phyloP scores from a whole-genome alignment of 2,329 filamentous ascomycete species.

The Alternaria viburni region DNA sequence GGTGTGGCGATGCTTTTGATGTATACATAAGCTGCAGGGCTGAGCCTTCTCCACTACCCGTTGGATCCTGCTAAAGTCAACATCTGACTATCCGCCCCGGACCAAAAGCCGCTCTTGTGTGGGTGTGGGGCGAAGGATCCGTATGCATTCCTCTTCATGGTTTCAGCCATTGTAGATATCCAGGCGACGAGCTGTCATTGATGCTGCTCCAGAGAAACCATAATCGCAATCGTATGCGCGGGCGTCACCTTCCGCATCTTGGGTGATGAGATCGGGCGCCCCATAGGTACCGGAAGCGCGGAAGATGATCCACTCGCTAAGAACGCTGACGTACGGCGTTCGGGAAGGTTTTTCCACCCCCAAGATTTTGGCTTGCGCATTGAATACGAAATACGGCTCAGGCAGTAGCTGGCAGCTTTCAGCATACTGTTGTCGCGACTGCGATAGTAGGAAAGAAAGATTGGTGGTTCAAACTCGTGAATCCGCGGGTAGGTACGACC shows the following conservation, averaged over 20 bases:
- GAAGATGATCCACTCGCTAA: conserved; percentile 27
- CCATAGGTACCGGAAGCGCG: conserved; percentile 26
- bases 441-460: neutral
- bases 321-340: conserved; percentile 24
- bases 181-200: neutral
- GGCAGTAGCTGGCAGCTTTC: neutral
- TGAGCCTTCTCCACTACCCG: conserved; percentile 30
- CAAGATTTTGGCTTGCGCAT: neutral
- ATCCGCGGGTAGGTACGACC: neutral
- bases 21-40: conserved; percentile 29
- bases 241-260: neutral
- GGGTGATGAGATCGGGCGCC: conserved; percentile 2
- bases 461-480: neutral
- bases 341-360: neutral
- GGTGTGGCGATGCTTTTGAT: conserved; percentile 9
- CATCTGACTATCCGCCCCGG: conserved; percentile 4
- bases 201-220: neutral
- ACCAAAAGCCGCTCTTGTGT: conserved; percentile 1
- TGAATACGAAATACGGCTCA: neutral
- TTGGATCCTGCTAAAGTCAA: conserved; percentile 19
- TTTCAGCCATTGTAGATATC: neutral
- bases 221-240: neutral
- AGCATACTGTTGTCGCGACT: neutral
- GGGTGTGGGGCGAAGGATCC: conserved; percentile 1
- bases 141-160: neutral